These are phyloP conservation scores for Trametes coccinea DNA, from an alignment of 768 basidiomycete genomes.

Conservation along the genomic window DNA sequence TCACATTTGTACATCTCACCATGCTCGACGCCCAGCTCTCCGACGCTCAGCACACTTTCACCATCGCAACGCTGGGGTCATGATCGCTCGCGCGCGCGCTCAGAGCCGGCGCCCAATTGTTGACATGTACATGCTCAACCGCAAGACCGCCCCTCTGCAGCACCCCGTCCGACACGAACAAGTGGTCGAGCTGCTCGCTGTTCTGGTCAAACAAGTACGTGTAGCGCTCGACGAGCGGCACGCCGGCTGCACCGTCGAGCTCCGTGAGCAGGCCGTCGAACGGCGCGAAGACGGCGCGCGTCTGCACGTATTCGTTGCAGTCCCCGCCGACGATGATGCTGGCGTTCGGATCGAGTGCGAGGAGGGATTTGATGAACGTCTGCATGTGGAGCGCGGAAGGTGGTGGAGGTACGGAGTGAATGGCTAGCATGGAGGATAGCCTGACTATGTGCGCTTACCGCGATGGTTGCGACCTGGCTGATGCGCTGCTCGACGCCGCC, in stretches of 20 bases:
- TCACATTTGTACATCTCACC: too few species aligned
- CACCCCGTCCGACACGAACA: slow-evolving; percentile 46
- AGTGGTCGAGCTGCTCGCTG: slow-evolving; percentile 58
- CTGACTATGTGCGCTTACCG: slow-evolving; percentile 37
- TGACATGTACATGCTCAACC: slow-evolving; percentile 60
- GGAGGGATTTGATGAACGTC: slow-evolving; percentile 49
- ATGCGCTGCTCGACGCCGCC: slow-evolving; percentile 48
- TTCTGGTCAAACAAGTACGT: slow-evolving; percentile 62
- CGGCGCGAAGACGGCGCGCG: slow-evolving; percentile 50
- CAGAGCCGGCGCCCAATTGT: slow-evolving; percentile 50
- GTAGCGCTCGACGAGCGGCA: slow-evolving; percentile 53
- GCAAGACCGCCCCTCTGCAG: slow-evolving; percentile 40
- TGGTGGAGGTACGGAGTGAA: not conserved
- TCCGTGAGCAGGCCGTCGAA: slow-evolving; percentile 45
- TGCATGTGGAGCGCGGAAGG: slow-evolving; percentile 20
- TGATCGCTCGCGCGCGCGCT: slow-evolving; percentile 53
- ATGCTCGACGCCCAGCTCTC: too few species aligned
- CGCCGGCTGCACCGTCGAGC: slow-evolving; percentile 49
- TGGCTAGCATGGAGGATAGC: not conserved
- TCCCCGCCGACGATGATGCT: slow-evolving; percentile 57
- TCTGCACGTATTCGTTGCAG: slow-evolving; percentile 59
- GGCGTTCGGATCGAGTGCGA: slow-evolving; percentile 44
- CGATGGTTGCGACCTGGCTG: slow-evolving; percentile 48
- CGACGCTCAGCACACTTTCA: slow-evolving; percentile 43
- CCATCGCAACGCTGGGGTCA: slow-evolving; percentile 54